A percentile compares a stretch with the other conserved stretches of the same genome.
phyloP scores from a whole-genome alignment of 108 stramenopile genomes.

The Mediolabrus comicus region DNA sequence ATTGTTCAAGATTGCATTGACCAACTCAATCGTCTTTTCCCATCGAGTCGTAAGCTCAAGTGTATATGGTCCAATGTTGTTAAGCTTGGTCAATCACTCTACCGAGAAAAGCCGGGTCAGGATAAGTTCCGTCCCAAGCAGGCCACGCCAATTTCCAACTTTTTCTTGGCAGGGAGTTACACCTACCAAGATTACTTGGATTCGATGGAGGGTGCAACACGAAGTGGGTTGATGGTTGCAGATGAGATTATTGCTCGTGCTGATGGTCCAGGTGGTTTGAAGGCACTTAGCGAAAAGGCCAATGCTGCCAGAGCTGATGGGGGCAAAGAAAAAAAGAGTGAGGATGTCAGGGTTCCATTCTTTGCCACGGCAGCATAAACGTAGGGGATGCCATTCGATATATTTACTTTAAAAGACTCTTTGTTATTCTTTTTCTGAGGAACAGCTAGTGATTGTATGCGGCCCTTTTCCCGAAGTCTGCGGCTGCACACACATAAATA shows the following conservation, averaged over 20 bases:
- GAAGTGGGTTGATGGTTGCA: constrained; percentile 92
- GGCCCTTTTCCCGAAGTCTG: too few relatives aligned
- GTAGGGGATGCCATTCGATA: neutral
- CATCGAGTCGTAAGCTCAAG: constrained; percentile 87
- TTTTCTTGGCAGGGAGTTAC: constrained; percentile 96
- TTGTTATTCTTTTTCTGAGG: too few relatives aligned
- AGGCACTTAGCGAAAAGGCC: constrained; percentile 39
- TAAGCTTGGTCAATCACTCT: constrained; percentile 90
- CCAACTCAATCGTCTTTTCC: constrained; percentile 86
- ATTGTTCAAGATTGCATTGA: constrained; percentile 85
- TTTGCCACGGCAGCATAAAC: constrained; percentile 22
- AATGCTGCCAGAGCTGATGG: constrained; percentile 7
- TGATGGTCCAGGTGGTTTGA: constrained; percentile 74
- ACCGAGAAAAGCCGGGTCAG: constrained; percentile 94
- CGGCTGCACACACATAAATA: too few relatives aligned
- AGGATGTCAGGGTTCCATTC: constrained; percentile 29
- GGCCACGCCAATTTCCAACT: constrained; percentile 94
- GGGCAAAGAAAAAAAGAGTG: neutral
- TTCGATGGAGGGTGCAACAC: constrained; percentile 97
- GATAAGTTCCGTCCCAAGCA: constrained; percentile 93
- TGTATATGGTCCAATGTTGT: constrained; percentile 96
- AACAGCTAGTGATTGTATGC: too few relatives aligned
- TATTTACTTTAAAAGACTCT: neutral
- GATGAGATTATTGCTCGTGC: constrained; percentile 92
- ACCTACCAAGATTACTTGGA: constrained; percentile 97